Percentiles rank a stretch among this genome's conserved stretches.
Evolutionary conservation across 1,284 basidiomycete species (phyloP).

Genomic region (Trametes sp.): DNA sequence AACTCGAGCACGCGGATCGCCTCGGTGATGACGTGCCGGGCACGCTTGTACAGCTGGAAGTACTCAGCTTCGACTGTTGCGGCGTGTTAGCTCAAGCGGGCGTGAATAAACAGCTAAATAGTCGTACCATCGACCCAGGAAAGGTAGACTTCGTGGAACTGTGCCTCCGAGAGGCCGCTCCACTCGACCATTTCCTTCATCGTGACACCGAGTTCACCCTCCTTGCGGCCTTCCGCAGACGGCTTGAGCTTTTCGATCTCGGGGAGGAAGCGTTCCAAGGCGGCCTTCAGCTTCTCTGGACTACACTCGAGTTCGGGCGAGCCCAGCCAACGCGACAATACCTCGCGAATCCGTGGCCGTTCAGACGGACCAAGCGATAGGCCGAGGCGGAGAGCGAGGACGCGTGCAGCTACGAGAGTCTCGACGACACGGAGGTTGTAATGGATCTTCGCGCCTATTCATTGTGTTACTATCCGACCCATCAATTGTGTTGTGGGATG

Average conservation of each 20-base stretch:
- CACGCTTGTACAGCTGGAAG: conserved; percentile 83
- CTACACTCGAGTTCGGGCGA: conserved; percentile 53
- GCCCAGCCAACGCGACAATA: conserved; percentile 58
- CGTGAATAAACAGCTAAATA: background rate
- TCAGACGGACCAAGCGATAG: conserved; percentile 53
- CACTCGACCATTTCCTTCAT: conserved; percentile 76
- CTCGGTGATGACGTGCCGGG: conserved; percentile 80
- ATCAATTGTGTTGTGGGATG: too few species aligned
- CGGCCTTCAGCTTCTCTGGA: conserved; percentile 53
- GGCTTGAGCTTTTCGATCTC: conserved; percentile 61
- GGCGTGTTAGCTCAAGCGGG: background rate
- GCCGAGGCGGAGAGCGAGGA: conserved; percentile 68
- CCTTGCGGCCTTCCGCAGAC: conserved; percentile 44
- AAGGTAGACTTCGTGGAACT: conserved; percentile 74
- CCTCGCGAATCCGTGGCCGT: conserved; percentile 50
- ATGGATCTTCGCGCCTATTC: conserved; percentile 66
- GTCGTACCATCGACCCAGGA: conserved; percentile 77
- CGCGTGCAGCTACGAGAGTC: conserved; percentile 78
- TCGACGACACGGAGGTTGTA: conserved; percentile 93
- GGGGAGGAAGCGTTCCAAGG: conserved; percentile 54
- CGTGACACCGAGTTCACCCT: conserved; percentile 62
- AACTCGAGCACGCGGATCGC: conserved; percentile 82
- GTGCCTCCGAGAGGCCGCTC: conserved; percentile 61
- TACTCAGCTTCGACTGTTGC: conserved; percentile 73
- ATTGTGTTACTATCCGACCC: background rate